Evolutionary conservation across 148 eudicot species (phyloP).

Genomic region (Rhododendron ovatum): DNA sequence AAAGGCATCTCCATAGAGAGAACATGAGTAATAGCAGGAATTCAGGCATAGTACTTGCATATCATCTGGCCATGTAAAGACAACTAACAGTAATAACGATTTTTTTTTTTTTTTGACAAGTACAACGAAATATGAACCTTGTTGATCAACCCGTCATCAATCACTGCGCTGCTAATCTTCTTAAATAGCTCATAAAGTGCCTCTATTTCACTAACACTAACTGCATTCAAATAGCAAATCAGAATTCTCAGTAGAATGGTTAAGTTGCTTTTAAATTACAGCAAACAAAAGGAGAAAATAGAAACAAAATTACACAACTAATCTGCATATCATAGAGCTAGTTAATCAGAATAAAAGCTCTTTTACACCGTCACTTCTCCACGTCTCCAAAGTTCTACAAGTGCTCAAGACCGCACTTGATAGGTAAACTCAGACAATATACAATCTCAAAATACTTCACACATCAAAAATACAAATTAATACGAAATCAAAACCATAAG

Average conservation of each 20-base stretch:
- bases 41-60: background rate
- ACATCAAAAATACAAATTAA: background rate
- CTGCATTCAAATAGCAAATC: slow-evolving; percentile 42
- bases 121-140: slow-evolving; percentile 41
- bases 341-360: background rate
- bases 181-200: slow-evolving; percentile 94
- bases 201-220: slow-evolving; percentile 95
- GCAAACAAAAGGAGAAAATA: background rate
- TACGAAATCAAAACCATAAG: slow-evolving; percentile 5
- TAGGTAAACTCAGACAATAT: background rate
- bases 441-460: background rate
- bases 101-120: background rate
- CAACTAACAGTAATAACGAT: background rate
- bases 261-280: background rate
- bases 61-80: background rate
- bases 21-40: background rate
- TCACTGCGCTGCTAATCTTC: slow-evolving; percentile 91
- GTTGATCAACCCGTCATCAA: slow-evolving; percentile 89
- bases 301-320: background rate
- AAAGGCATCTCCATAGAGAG: background rate
- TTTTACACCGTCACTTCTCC: background rate
- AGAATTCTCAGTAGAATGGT: slow-evolving; percentile 8
- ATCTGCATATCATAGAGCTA: background rate
- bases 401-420: background rate
- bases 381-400: background rate